A percentile compares a stretch with the other conserved stretches of the same genome.
Evolutionary conservation across 2,329 filamentous ascomycete genomes (phyloP).

Genomic region (Colletotrichum musae): DNA sequence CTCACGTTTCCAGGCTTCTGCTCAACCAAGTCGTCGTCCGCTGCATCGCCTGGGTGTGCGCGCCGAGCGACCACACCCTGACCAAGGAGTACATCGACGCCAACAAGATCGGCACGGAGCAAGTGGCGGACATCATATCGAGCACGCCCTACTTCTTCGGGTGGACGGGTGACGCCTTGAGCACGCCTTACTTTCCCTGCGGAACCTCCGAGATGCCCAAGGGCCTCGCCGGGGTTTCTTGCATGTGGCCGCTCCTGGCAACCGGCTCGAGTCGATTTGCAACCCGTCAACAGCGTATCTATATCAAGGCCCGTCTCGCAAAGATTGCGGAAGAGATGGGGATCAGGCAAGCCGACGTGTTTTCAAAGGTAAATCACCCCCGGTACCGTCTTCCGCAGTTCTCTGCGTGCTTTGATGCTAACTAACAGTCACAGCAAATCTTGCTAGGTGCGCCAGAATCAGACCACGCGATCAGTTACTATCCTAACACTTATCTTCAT

Average conservation of each 20-base stretch:
- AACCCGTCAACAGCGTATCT: slow-evolving; percentile 41
- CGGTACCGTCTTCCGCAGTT: not conserved
- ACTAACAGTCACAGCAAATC: slow-evolving; percentile 31
- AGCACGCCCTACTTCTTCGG: slow-evolving; percentile 45
- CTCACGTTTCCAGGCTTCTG: slow-evolving; percentile 44
- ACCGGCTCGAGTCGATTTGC: slow-evolving; percentile 44
- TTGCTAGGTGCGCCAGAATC: slow-evolving; percentile 21
- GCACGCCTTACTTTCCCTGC: slow-evolving; percentile 45
- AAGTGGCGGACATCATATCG: slow-evolving; percentile 43
- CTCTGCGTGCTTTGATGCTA: not conserved
- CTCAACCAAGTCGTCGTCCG: slow-evolving; percentile 44
- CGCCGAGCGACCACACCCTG: slow-evolving; percentile 43
- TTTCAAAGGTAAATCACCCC: slow-evolving; percentile 39
- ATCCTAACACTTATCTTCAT: slow-evolving; percentile 34
- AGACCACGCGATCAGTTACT: slow-evolving; percentile 35
- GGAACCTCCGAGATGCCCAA: slow-evolving; percentile 45
- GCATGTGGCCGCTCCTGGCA: slow-evolving; percentile 45
- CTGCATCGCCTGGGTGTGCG: slow-evolving; percentile 45
- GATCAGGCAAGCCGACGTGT: slow-evolving; percentile 45
- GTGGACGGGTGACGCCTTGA: slow-evolving; percentile 44
- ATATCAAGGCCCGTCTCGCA: slow-evolving; percentile 42
- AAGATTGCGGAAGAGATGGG: slow-evolving; percentile 45
- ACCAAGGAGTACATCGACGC: slow-evolving; percentile 44
- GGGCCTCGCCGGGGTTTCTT: slow-evolving; percentile 43
- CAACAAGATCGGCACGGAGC: slow-evolving; percentile 41